Percentiles rank a stretch among this genome's conserved stretches.
Evolutionary conservation across 495 filamentous ascomycete genomes (phyloP).

Genomic region (Sordaria brevicollis): DNA sequence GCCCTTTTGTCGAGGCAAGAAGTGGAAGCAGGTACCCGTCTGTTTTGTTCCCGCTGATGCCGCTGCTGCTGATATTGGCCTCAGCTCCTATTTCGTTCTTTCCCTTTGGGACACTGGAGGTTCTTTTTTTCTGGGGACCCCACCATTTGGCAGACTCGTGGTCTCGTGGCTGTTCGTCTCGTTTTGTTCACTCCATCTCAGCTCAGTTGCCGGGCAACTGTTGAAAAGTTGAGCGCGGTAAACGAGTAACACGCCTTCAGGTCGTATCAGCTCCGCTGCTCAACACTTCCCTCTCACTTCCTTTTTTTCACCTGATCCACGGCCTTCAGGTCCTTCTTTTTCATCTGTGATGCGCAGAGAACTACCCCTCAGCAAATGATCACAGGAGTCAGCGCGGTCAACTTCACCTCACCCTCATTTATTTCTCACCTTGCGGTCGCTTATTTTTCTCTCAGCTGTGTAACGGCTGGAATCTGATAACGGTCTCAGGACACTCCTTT

Average conservation of each 20-base stretch:
- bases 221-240: not conserved
- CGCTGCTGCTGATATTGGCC: slow-evolving; percentile 1
- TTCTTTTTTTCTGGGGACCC: too few species aligned
- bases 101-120: not conserved
- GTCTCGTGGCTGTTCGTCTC: too few species aligned
- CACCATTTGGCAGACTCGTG: too few species aligned
- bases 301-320: not conserved
- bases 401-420: not conserved
- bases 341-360: not conserved
- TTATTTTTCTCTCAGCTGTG: not conserved
- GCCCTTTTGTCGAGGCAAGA: too few species aligned
- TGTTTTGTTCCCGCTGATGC: not conserved
- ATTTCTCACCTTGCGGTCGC: not conserved
- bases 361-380: not conserved
- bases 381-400: not conserved
- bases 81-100: not conserved
- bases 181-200: not conserved
- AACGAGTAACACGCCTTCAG: not conserved
- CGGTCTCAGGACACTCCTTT: not conserved
- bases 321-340: not conserved
- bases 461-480: not conserved
- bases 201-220: not conserved
- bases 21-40: not conserved
- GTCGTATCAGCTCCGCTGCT: not conserved
- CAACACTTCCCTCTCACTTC: not conserved